Conservation (phyloP, 345 rosid genomes). For the Anacardium occidentale region DNA sequence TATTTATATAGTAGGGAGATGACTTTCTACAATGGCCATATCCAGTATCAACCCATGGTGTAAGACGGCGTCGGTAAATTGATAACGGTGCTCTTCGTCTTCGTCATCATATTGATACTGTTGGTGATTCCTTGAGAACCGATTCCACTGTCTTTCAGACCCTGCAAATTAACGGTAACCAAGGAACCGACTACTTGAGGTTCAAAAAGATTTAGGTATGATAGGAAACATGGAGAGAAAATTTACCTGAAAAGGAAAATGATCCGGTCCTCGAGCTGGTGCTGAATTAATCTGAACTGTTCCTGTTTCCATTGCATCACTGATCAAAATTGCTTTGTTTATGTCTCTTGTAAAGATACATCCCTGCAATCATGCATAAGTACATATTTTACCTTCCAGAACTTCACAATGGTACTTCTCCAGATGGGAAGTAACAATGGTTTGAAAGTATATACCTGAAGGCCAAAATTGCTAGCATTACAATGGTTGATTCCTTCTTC, state of each 20-base stretch:
- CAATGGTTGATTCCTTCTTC: constrained; percentile 97
- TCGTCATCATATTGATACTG: constrained; percentile 92
- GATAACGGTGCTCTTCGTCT: constrained; percentile 87
- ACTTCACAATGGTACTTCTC: neutral
- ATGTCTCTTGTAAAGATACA: constrained; percentile 90
- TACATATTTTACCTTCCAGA: neutral
- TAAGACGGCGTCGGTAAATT: constrained; percentile 88
- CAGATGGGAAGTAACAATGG: neutral
- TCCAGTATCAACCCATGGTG: constrained; percentile 68
- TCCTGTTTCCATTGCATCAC: constrained; percentile 97
- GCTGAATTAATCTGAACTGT: constrained; percentile 98
- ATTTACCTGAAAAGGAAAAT: constrained; percentile 94
- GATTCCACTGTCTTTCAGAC: constrained; percentile 91
- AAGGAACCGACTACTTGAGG: no score
- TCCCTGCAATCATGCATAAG: constrained; percentile 42
- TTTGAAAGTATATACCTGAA: constrained; percentile 47
- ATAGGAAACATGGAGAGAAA: neutral
- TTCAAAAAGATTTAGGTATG: no score
- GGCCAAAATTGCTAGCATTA: constrained; percentile 95
- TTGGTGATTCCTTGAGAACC: constrained; percentile 96
- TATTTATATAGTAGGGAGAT: no score
- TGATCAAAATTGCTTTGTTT: constrained; percentile 79
- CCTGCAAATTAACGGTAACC: constrained; percentile 41
- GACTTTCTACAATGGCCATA: neutral
- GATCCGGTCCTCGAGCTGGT: constrained; percentile 98